A percentile compares a stretch with the other conserved stretches of the same genome.
Conservation (phyloP, 83 land plant genomes). For the Thuja plicata region DNA sequence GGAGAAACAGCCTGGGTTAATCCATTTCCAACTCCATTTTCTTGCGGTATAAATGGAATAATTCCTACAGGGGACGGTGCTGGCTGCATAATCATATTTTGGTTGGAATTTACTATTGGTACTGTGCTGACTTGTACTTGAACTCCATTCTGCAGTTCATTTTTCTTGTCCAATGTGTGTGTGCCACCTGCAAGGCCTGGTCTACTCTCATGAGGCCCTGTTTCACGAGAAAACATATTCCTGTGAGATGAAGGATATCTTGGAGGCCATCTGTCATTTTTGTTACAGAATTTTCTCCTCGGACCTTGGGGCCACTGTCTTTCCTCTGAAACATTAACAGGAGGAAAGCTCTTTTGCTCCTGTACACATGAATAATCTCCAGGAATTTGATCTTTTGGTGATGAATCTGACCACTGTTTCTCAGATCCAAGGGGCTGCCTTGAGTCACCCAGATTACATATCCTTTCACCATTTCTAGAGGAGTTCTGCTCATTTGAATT, state of each 20-base stretch:
- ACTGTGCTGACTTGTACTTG: neutral
- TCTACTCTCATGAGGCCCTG: neutral
- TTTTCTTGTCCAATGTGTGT: neutral
- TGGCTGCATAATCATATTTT: neutral
- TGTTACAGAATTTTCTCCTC: slow-evolving; percentile 1
- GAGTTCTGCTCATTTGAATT: slow-evolving; percentile 1
- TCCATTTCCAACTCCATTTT: slow-evolving; percentile 12
- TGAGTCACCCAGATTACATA: neutral
- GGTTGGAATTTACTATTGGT: slow-evolving; percentile 1
- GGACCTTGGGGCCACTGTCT: slow-evolving; percentile 4
- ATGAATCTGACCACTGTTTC: neutral
- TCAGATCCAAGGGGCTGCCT: neutral
- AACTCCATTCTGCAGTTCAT: neutral
- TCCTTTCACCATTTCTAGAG: slow-evolving; percentile 2
- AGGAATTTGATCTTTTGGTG: neutral
- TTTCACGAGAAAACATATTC: neutral
- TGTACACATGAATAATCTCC: neutral
- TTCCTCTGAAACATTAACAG: slow-evolving; percentile 4
- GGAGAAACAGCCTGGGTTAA: neutral
- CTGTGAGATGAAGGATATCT: neutral
- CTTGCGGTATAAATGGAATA: slow-evolving; percentile 9
- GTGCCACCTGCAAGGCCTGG: neutral
- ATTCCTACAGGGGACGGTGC: neutral
- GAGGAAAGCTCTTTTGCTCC: slow-evolving; percentile 9
- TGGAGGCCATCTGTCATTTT: slow-evolving; percentile 8